phyloP scores from a whole-genome alignment of 352 stramenopile species.

The Blastocystis hominis region DNA sequence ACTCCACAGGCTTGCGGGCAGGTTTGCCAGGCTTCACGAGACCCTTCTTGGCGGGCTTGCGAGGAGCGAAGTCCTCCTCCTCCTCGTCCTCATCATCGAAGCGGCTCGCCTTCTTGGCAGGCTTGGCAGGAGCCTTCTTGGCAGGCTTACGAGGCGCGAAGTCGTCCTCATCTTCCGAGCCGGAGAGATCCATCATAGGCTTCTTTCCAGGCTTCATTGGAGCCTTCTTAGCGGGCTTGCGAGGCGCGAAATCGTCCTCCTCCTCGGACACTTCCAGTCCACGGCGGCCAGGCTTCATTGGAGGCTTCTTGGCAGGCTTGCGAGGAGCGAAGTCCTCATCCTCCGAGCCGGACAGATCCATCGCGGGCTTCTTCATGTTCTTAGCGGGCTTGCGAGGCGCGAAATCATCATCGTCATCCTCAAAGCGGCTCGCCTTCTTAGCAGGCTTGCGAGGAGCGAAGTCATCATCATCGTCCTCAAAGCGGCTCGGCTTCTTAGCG shows the following conservation, averaged over 20 bases:
- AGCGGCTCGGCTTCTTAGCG: background rate
- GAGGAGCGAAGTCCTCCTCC: background rate
- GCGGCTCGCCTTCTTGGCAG: background rate
- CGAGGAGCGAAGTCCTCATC: conserved; percentile 39
- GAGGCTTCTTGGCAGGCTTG: conserved; percentile 35
- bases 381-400: conserved; percentile 15
- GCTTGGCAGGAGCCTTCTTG: conserved; percentile 6
- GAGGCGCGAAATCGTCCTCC: conserved; percentile 32
- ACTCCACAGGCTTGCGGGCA: background rate
- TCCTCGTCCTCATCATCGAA: conserved; percentile 25
- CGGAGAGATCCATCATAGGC: background rate
- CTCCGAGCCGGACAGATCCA: background rate
- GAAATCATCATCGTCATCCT: conserved; percentile 33
- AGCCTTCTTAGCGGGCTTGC: conserved; percentile 39
- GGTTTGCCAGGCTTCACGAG: background rate
- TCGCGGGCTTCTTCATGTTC: conserved; percentile 13
- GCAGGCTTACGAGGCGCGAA: conserved; percentile 12
- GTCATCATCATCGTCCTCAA: conserved; percentile 27
- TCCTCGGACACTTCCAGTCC: conserved; percentile 17
- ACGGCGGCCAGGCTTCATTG: background rate
- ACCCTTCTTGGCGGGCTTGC: conserved; percentile 1
- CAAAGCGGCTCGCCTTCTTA: background rate
- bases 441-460: background rate
- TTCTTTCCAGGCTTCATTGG: background rate
- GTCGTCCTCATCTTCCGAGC: conserved; percentile 30